These are phyloP conservation scores for Leccinum pellstonianum DNA, from an alignment of 768 basidiomycete genomes.

Conservation along the genomic window DNA sequence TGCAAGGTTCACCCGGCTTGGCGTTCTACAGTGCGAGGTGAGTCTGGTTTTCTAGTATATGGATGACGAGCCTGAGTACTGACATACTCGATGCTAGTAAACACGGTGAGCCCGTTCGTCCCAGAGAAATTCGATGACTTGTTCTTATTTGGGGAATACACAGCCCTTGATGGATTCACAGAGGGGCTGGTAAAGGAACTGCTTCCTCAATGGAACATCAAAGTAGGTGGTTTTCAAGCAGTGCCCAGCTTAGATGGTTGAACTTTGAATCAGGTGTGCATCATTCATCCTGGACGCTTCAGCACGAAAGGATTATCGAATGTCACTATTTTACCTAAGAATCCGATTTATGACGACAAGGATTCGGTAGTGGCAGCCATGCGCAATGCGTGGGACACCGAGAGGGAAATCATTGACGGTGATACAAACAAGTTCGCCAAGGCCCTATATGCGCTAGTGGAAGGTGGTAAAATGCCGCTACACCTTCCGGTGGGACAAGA, in stretches of 20 bases:
- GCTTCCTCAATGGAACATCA: constrained; percentile 1
- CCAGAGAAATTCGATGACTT: neutral
- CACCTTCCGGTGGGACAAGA: constrained; percentile 6
- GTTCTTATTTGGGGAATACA: neutral
- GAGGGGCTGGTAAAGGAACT: neutral
- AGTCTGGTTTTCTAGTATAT: neutral
- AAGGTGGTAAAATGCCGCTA: constrained; percentile 1
- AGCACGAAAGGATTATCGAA: neutral
- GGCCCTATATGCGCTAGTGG: constrained; percentile 2
- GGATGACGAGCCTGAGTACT: neutral
- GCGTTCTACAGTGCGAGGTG: neutral
- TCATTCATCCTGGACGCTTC: neutral
- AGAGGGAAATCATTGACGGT: neutral
- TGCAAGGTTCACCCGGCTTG: neutral
- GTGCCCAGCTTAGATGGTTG: neutral
- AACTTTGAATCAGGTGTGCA: neutral
- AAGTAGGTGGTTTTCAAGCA: neutral
- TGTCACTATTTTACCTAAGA: neutral
- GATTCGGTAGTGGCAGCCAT: neutral
- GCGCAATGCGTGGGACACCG: neutral
- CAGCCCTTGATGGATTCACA: neutral
- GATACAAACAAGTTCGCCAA: constrained; percentile 7
- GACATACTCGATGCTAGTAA: neutral
- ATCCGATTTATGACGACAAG: neutral
- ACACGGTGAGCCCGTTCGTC: neutral